Conservation (phyloP, 2,329 filamentous ascomycete genomes). For the Claviceps capensis region DNA sequence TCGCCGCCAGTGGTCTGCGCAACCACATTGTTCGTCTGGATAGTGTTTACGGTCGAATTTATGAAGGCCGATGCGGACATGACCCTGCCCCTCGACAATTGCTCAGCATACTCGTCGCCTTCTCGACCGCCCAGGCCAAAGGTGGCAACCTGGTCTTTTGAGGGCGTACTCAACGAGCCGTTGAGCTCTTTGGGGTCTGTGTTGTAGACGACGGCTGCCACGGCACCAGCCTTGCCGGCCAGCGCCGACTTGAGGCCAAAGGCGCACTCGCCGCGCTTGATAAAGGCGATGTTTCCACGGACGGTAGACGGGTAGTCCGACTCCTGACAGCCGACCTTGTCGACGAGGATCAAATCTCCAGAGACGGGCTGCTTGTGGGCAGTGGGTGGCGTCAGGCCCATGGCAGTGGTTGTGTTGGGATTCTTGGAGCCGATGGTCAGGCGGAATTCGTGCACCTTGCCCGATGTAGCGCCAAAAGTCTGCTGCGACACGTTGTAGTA, state of each 20-base stretch:
- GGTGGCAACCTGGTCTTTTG: constrained; percentile 48
- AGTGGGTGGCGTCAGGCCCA: constrained; percentile 56
- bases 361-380: constrained; percentile 43
- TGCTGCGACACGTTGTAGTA: constrained; percentile 54
- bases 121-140: constrained; percentile 50
- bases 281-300: constrained; percentile 52
- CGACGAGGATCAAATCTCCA: constrained; percentile 45
- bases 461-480: constrained; percentile 47
- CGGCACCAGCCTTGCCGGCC: constrained; percentile 55
- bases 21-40: constrained; percentile 45
- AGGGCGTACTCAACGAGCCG: constrained; percentile 54
- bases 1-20: constrained; percentile 48
- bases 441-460: constrained; percentile 43
- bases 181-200: constrained; percentile 47
- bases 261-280: constrained; percentile 54
- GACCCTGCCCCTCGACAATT: constrained; percentile 35
- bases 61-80: constrained; percentile 46
- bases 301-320: constrained; percentile 49
- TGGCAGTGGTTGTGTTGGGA: constrained; percentile 35
- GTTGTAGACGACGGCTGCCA: constrained; percentile 64
- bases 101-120: constrained; percentile 40
- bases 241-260: constrained; percentile 59
- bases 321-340: constrained; percentile 47
- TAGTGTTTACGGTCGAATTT: constrained; percentile 39
- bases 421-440: constrained; percentile 41